Percentiles rank a stretch among this genome's conserved stretches.
Evolutionary conservation across 192 early-diverging fungal species (phyloP).

Genomic region (Phycomyces blakesleeanus): DNA sequence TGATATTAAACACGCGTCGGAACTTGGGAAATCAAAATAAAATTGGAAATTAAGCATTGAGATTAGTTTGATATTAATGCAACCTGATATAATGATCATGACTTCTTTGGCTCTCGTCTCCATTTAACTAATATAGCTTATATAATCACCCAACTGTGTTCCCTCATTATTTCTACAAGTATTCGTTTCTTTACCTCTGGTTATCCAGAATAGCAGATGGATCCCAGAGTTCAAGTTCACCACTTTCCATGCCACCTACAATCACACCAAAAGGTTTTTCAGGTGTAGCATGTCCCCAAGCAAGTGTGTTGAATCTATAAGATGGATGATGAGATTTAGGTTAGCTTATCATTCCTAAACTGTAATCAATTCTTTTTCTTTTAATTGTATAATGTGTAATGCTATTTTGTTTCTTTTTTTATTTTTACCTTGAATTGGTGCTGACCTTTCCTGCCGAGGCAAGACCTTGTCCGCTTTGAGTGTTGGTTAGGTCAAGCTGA

Average conservation of each 20-base stretch:
- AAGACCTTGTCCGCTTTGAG: constrained; percentile 36
- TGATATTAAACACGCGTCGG: constrained; percentile 59
- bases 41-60: background rate
- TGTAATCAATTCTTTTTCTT: too few species aligned
- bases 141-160: background rate
- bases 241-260: constrained; percentile 93
- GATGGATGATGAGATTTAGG: background rate
- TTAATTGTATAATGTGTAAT: too few species aligned
- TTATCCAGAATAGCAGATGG: constrained; percentile 67
- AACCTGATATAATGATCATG: too few species aligned
- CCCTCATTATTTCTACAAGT: background rate
- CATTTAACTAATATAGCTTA: too few species aligned
- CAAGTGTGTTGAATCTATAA: constrained; percentile 83
- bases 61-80: too few species aligned
- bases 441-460: constrained; percentile 52
- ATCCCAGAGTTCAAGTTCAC: constrained; percentile 88
- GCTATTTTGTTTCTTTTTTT: background rate
- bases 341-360: background rate
- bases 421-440: constrained; percentile 57
- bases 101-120: too few species aligned
- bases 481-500: constrained; percentile 56
- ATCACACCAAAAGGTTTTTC: constrained; percentile 69
- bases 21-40: constrained; percentile 16
- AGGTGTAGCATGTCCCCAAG: constrained; percentile 61
- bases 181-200: constrained; percentile 35